Evolutionary conservation across 306 rosid genomes (phyloP).

Genomic region (Luffa acutangula): DNA sequence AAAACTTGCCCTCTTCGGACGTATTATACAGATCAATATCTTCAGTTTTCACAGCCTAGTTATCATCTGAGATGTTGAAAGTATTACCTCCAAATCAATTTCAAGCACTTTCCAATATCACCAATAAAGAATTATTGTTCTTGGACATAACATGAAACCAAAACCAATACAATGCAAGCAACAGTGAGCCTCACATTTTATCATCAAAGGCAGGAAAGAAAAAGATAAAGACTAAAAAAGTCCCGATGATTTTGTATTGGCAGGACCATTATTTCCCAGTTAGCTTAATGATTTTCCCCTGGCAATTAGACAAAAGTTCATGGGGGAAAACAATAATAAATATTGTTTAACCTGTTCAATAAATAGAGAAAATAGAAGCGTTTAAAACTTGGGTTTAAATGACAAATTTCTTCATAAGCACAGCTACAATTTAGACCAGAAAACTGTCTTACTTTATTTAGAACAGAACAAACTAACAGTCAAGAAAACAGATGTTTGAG

Average conservation of each 20-base stretch:
- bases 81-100: not conserved
- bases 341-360: not conserved
- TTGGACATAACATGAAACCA: not conserved
- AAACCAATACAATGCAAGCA: not conserved
- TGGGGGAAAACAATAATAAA: not conserved
- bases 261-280: not conserved
- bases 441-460: not conserved
- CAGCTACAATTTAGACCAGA: not conserved
- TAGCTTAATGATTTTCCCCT: not conserved
- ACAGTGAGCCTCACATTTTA: not conserved
- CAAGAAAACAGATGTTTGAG: not conserved
- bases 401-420: not conserved
- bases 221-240: not conserved
- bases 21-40: not conserved
- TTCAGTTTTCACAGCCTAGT: not conserved
- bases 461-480: slow-evolving; percentile 1
- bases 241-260: not conserved
- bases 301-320: not conserved
- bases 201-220: not conserved
- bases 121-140: not conserved
- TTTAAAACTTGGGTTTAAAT: not conserved
- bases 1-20: not conserved
- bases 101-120: not conserved
- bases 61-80: not conserved
- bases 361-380: not conserved